These are phyloP conservation scores for Coemansia sp. DNA, from an alignment of 192 early-diverging fungal genomes.

Conservation along the genomic window DNA sequence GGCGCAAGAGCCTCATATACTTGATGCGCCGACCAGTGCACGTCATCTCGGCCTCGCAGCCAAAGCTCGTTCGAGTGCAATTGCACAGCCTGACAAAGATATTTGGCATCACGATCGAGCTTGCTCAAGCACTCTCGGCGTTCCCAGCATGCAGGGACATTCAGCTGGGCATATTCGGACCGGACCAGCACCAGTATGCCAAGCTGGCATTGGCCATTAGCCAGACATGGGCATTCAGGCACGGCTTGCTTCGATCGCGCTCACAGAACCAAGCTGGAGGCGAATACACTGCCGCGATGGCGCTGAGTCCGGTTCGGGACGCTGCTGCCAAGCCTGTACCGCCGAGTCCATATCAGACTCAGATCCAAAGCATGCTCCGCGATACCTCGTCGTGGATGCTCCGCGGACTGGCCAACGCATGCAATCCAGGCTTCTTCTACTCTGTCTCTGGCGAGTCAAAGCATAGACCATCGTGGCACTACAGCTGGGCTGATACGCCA, in stretches of 20 bases:
- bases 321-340: slow-evolving; percentile 21
- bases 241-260: slow-evolving; percentile 31
- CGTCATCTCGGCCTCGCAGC: slow-evolving; percentile 41
- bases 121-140: slow-evolving; percentile 24
- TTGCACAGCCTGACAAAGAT: slow-evolving; percentile 31
- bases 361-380: slow-evolving; percentile 22
- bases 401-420: slow-evolving; percentile 37
- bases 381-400: slow-evolving; percentile 48
- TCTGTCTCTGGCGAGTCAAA: slow-evolving; percentile 7
- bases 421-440: slow-evolving; percentile 32
- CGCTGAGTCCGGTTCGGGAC: slow-evolving; percentile 26
- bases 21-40: slow-evolving; percentile 38
- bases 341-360: slow-evolving; percentile 24
- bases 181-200: slow-evolving; percentile 40
- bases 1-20: slow-evolving; percentile 36
- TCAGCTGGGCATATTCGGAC: slow-evolving; percentile 36
- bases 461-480: slow-evolving; percentile 39
- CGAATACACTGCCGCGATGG: slow-evolving; percentile 21
- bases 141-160: slow-evolving; percentile 30
- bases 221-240: slow-evolving; percentile 43
- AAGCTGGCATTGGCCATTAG: slow-evolving; percentile 41
- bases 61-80: slow-evolving; percentile 41
- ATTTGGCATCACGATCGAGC: slow-evolving; percentile 41
- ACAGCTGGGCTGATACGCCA: slow-evolving; percentile 49
- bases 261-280: slow-evolving; percentile 34